phyloP scores from a whole-genome alignment of 164 flowering plant species.

The grape (Vitis vinifera) region ASM3070453v1 NC_081820.1:21724001-21724500 shows the following conservation, averaged over 20 bases:
- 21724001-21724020: too few relatives aligned
- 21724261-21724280: slow-evolving; percentile 42
- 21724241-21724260: slow-evolving; percentile 64
- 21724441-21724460: slow-evolving; percentile 27
- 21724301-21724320: slow-evolving; percentile 59
- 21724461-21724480: slow-evolving; percentile 48
- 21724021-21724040: too few relatives aligned
- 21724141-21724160: slow-evolving; percentile 18
- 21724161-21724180: neutral
- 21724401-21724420: slow-evolving; percentile 10
- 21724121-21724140: slow-evolving; percentile 18
- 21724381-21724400: slow-evolving; percentile 30
- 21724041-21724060: too few relatives aligned
- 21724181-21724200: neutral
- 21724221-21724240: slow-evolving; percentile 19
- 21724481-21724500: neutral
- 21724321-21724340: slow-evolving; percentile 58
- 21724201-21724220: neutral
- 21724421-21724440: neutral
- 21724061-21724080: too few relatives aligned
- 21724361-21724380: slow-evolving; percentile 74
- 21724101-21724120: neutral
- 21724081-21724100: too few relatives aligned
- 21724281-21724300: slow-evolving; percentile 19
- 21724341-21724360: slow-evolving; percentile 52